Evolutionary conservation across 2,329 filamentous ascomycete genomes (phyloP), one percentile per base, ranked within the genome.

Genomic region (Fusarium phyllophilum): DNA sequence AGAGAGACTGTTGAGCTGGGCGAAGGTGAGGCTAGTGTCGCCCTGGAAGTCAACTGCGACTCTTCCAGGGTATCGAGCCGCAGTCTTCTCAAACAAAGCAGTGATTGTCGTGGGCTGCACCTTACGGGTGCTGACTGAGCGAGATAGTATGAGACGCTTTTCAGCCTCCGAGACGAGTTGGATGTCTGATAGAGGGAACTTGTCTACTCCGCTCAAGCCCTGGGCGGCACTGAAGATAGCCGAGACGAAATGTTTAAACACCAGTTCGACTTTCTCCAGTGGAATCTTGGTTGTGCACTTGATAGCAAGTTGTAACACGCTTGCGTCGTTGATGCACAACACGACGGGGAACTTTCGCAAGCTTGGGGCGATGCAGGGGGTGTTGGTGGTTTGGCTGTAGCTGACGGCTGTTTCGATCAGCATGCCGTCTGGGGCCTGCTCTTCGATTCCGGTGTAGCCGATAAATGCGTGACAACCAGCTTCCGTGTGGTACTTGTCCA

Each of bases 301-400:
- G 26, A 51, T 15, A 1, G 58, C 42, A 3, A 67, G 42, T 8
- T 54, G 59, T 5, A 67, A 11, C 8, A 44, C 36, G 3, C 42
- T 49, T 0, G 59, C 42, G 10, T 67, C 64, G 24, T 52, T 67
- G 33, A 67, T 67, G 36, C 64, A 67, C 24, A 67, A 15, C 9
- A 67, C 64, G 11, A 67, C 64, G 0, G 64, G 64, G 24, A 67
- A 67, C 22, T n/a, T 49, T 11, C 44, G 15, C 22, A 67, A 31
- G 9, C 51, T 44, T 8, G 64, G 64, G 2, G 41, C 51, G 13
- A 63, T 51, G 24, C 59, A 67, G 11, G 64, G 64, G 7, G 51
- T 57, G 49, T 67, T 67, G 11, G 59, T 57, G 5, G 64, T 63
- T 24, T 63, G 64, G 38, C 59, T 67, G 29, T 67, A 67, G n/a